Conservation (phyloP, 2,329 filamentous ascomycete species). For the Monilinia polystroma region DNA sequence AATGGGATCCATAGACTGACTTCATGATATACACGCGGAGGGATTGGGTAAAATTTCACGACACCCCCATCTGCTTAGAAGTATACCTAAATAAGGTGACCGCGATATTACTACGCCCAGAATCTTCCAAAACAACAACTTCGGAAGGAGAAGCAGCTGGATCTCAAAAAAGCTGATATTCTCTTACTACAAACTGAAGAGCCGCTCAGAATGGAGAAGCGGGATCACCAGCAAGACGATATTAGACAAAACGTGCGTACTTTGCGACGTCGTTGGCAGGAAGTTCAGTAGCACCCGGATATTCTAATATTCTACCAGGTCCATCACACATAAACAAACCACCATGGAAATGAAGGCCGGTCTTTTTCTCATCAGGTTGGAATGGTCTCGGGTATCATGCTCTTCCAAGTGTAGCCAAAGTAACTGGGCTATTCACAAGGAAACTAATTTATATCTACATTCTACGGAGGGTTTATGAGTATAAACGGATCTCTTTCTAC, state of each 20-base stretch:
- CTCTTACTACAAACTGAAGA: constrained; percentile 48
- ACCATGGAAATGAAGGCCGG: constrained; percentile 49
- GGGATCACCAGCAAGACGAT: constrained; percentile 48
- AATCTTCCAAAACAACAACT: constrained; percentile 49
- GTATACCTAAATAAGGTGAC: constrained; percentile 49
- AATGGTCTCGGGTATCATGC: constrained; percentile 34
- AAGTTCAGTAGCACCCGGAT: constrained; percentile 39
- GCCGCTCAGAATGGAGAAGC: constrained; percentile 49
- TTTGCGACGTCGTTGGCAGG: constrained; percentile 42
- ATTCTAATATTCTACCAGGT: constrained; percentile 43
- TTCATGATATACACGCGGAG: constrained; percentile 42
- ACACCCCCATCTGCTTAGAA: constrained; percentile 25
- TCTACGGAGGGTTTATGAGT: neutral
- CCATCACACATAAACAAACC: constrained; percentile 49
- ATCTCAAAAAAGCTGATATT: constrained; percentile 47
- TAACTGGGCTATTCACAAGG: neutral
- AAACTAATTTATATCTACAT: neutral
- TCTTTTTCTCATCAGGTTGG: neutral
- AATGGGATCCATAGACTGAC: constrained; percentile 44
- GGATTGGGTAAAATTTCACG: constrained; percentile 31
- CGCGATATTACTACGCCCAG: constrained; percentile 49
- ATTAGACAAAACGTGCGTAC: constrained; percentile 47
- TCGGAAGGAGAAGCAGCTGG: constrained; percentile 43
- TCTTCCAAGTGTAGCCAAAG: constrained; percentile 27
- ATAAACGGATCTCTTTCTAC: neutral